These are phyloP conservation scores for Verbena officinalis DNA, from an alignment of 257 asterid species.

Conservation along the genomic window DNA sequence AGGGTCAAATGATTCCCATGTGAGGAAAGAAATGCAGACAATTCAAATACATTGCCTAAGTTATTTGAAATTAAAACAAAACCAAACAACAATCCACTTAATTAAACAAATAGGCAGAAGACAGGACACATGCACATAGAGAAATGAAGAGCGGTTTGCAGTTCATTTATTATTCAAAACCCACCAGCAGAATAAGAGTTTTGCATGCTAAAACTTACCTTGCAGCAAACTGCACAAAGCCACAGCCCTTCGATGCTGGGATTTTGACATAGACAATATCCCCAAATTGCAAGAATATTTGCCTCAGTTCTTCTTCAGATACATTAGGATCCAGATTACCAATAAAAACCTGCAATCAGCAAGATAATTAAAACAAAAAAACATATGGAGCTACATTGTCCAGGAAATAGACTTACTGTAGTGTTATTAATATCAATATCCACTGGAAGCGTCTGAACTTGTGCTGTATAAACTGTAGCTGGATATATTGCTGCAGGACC, in stretches of 20 bases:
- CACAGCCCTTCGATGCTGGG: constrained; percentile 87
- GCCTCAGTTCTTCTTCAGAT: constrained; percentile 86
- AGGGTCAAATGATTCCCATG: constrained; percentile 16
- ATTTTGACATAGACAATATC: constrained; percentile 85
- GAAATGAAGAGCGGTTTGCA: not conserved
- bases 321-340: constrained; percentile 87
- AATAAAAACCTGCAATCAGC: constrained; percentile 63
- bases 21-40: constrained; percentile 4
- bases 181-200: constrained; percentile 15
- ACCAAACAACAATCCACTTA: not conserved
- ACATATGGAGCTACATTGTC: constrained; percentile 6
- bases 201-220: constrained; percentile 47
- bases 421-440: constrained; percentile 81
- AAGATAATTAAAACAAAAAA: constrained; percentile 27
- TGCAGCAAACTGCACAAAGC: constrained; percentile 84
- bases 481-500: constrained; percentile 71
- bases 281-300: constrained; percentile 77
- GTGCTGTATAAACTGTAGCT: constrained; percentile 61
- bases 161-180: constrained; percentile 19
- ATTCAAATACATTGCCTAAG: constrained; percentile 13
- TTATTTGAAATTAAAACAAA: constrained; percentile 9
- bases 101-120: not conserved
- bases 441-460: constrained; percentile 68
- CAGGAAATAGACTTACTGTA: constrained; percentile 60
- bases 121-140: not conserved